A percentile compares a stretch with the other conserved stretches of the same genome.
These are phyloP conservation scores for Suhomyces yuchorum DNA, from an alignment of 1,139 yeast genomes.

Conservation along the genomic window DNA sequence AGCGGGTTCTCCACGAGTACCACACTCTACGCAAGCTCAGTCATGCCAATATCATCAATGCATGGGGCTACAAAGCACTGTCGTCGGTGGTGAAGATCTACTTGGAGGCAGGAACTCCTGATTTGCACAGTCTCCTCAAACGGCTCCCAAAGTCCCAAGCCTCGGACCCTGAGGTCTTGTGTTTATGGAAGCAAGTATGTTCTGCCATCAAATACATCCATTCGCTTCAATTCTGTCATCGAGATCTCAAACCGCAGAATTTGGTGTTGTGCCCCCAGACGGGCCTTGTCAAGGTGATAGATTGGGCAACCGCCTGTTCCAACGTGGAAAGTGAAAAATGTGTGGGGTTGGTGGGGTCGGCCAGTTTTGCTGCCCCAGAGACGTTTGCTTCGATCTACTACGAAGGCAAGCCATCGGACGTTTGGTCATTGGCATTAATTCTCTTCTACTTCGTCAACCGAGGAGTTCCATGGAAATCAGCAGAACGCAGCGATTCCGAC, in stretches of 20 bases:
- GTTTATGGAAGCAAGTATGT: constrained; percentile 40
- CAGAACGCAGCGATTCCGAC: constrained; percentile 21
- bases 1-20: constrained; percentile 43
- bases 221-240: constrained; percentile 34
- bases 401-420: constrained; percentile 44
- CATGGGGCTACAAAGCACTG: constrained; percentile 27
- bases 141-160: constrained; percentile 21
- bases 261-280: constrained; percentile 30
- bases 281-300: constrained; percentile 39
- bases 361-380: constrained; percentile 52
- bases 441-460: constrained; percentile 32
- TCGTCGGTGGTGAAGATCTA: constrained; percentile 25
- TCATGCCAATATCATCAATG: constrained; percentile 41
- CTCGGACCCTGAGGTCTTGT: constrained; percentile 22
- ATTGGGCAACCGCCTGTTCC: constrained; percentile 36
- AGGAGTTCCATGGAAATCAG: constrained; percentile 41
- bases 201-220: constrained; percentile 39
- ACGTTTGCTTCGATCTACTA: constrained; percentile 38
- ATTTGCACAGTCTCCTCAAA: constrained; percentile 16
- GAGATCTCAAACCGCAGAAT: constrained; percentile 47
- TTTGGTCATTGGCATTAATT: constrained; percentile 54
- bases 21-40: constrained; percentile 26
- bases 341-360: constrained; percentile 55
- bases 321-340: constrained; percentile 21
- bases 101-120: constrained; percentile 37